Percentiles rank a stretch among this genome's conserved stretches.
Evolutionary conservation across 768 basidiomycete species (phyloP).

Genomic region (Termitomyces titanicus): DNA sequence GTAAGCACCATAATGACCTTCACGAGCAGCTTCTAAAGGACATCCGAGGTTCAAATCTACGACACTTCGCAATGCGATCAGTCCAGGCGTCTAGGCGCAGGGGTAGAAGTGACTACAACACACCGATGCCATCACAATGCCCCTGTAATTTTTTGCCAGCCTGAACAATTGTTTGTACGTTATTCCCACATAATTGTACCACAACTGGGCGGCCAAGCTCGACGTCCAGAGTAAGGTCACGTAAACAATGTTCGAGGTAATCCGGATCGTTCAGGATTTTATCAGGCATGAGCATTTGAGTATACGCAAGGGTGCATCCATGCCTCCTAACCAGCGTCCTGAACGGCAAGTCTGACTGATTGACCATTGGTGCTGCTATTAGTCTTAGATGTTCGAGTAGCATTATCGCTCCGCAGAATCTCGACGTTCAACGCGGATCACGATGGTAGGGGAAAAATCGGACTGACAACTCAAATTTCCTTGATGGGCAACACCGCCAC

Average conservation of each 20-base stretch:
- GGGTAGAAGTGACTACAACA: slow-evolving; percentile 10
- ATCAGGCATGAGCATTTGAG: slow-evolving; percentile 73
- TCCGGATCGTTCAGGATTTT: slow-evolving; percentile 58
- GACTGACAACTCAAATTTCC: neutral
- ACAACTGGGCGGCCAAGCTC: slow-evolving; percentile 47
- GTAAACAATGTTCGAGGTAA: slow-evolving; percentile 61
- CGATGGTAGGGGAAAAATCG: neutral
- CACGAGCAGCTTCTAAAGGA: slow-evolving; percentile 65
- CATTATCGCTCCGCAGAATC: slow-evolving; percentile 5
- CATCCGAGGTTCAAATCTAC: slow-evolving; percentile 81
- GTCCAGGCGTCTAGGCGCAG: neutral
- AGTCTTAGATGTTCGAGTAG: slow-evolving; percentile 26
- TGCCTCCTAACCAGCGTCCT: slow-evolving; percentile 56
- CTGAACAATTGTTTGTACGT: slow-evolving; percentile 54
- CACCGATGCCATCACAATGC: slow-evolving; percentile 71
- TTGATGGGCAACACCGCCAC: neutral
- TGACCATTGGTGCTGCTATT: slow-evolving; percentile 75
- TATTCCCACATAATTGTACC: slow-evolving; percentile 72
- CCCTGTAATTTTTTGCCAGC: slow-evolving; percentile 58
- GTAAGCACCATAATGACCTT: slow-evolving; percentile 72
- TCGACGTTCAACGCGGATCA: too few relatives aligned
- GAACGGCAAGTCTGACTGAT: slow-evolving; percentile 78
- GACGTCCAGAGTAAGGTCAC: slow-evolving; percentile 42
- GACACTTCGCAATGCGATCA: slow-evolving; percentile 11
- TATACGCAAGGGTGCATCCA: slow-evolving; percentile 66